A percentile compares a stretch with the other conserved stretches of the same genome.
These are phyloP conservation scores for Candida sp. DNA, from an alignment of 1,139 yeast species.

Conservation along the genomic window DNA sequence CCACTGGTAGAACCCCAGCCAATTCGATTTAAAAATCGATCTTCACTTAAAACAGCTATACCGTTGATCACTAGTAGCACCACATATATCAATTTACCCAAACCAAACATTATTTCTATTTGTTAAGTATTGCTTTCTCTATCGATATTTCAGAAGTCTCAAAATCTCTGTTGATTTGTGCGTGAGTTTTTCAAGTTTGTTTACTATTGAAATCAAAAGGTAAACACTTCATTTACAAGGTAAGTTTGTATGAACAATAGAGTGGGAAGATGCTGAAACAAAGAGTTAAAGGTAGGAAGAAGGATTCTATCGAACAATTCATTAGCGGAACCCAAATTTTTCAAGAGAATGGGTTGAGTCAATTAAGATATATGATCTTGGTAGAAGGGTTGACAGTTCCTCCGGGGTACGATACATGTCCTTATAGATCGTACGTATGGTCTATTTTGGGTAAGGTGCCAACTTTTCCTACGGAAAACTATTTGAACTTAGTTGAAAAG, in stretches of 20 bases:
- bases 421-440: slow-evolving; percentile 81
- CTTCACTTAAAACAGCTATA: slow-evolving; percentile 46
- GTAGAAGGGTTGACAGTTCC: slow-evolving; percentile 70
- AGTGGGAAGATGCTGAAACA: neutral
- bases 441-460: slow-evolving; percentile 67
- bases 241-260: neutral
- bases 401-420: slow-evolving; percentile 49
- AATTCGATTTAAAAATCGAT: slow-evolving; percentile 43
- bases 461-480: slow-evolving; percentile 52
- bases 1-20: slow-evolving; percentile 36
- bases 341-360: slow-evolving; percentile 69
- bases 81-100: slow-evolving; percentile 43
- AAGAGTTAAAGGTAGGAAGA: slow-evolving; percentile 40
- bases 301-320: slow-evolving; percentile 66
- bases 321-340: slow-evolving; percentile 60
- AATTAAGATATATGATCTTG: slow-evolving; percentile 72
- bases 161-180: no score
- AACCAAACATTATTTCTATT: slow-evolving; percentile 33
- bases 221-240: no score
- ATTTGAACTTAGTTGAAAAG: slow-evolving; percentile 49
- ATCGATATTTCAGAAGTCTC: no score
- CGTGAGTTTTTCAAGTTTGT: no score
- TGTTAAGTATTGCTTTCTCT: no score
- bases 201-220: no score
- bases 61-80: slow-evolving; percentile 40